phyloP scores from a whole-genome alignment of 371 early-diverging fungal genomes.

The Lichtheimia corymbifera region DNA sequence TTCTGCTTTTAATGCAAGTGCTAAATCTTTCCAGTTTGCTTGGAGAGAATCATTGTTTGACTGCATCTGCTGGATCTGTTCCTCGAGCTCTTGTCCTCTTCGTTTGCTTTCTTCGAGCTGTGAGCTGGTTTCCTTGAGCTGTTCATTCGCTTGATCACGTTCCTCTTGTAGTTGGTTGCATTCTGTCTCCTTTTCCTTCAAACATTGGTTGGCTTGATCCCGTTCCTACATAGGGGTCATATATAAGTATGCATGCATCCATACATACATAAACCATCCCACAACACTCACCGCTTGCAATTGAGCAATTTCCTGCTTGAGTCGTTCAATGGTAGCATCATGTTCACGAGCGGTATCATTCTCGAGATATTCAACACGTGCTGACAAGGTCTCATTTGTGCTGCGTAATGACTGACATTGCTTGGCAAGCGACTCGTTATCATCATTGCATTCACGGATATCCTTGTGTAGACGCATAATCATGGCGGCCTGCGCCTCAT shows the following conservation, averaged over 20 bases:
- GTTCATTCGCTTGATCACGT: no score
- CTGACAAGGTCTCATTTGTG: conserved; percentile 43
- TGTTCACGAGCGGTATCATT: conserved; percentile 6
- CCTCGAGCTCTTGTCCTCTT: no score
- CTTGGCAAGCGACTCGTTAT: conserved; percentile 46
- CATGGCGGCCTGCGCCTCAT: conserved; percentile 52
- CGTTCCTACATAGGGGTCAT: no score
- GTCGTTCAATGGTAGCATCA: not conserved
- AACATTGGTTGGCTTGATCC: no score
- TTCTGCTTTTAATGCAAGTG: conserved; percentile 4
- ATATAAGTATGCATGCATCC: no score
- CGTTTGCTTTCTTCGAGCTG: no score
- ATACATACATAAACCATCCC: no score
- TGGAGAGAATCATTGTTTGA: conserved; percentile 4
- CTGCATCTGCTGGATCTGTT: not conserved
- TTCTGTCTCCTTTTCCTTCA: no score
- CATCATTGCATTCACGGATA: conserved; percentile 50
- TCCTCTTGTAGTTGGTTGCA: no score
- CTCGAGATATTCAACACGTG: conserved; percentile 53
- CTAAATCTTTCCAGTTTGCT: conserved; percentile 5
- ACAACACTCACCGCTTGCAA: no score
- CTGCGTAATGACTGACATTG: conserved; percentile 48
- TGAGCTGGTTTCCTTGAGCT: no score
- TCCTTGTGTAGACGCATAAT: conserved; percentile 40
- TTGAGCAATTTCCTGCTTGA: not conserved